Base-by-base conservation (phyloP, 768 basidiomycete genomes). In the Suillus paluster region DNA sequence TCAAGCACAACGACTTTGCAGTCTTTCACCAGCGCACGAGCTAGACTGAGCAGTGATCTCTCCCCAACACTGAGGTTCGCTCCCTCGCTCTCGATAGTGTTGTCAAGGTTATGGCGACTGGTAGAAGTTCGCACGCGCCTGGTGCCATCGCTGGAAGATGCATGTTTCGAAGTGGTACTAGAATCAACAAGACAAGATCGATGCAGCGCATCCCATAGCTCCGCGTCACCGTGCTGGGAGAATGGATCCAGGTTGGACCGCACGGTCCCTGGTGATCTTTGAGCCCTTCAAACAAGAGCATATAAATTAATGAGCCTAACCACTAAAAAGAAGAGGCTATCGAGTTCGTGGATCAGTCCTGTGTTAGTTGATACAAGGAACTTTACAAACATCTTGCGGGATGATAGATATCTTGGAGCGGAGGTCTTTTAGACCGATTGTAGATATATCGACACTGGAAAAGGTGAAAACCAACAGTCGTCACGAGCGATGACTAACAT, bases 151-250 rank as follows among this genome's bases (percentile, higher is more conserved):
- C 53, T 69, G 64, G 78, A 45, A 21, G 17, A 33, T 46, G 53
- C 53, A n/a, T 66, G 68, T 36, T 66, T 58, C 30, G 56, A 50
- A 9, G 50, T 27, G 64, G 68, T 69, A 8, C 42, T 44, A 76
- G 71, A 62, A 39, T 73, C 73, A 23, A 81, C 61, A 9, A 85
- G 71, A 69, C 80, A 83, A 1, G 89, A 85, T 45, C 89, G 81
- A n/a, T 84, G 83, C 19, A 93, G 78, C 5, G 91, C 89, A 70
- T 89, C 88, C 85, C 87, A 90, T 4, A 93, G 73, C 12, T 80
- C 76, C 8, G 86, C 86, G 66, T 88, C 86, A 58, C 86, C 84
- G 64, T 86, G 90, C 72, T 73, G 79, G 70, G 71, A 84, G 76
- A 81, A 94, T 66, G 87, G 77, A 74, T 80, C 87, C 63, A 85